These are phyloP conservation scores for Plectranthus barbatus DNA, from an alignment of 257 asterid species.

Conservation along the genomic window DNA sequence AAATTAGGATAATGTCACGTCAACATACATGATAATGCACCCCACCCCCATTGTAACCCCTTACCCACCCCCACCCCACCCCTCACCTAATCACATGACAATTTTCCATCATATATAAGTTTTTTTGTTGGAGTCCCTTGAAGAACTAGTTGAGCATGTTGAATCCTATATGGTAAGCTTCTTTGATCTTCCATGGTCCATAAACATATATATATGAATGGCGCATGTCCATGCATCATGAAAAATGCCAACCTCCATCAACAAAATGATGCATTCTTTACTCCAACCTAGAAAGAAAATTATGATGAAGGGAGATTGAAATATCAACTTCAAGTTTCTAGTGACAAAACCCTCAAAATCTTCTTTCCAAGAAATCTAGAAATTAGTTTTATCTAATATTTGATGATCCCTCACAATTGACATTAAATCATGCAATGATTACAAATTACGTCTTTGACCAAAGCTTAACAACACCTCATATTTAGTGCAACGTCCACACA, in stretches of 20 bases:
- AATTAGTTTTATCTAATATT: no score
- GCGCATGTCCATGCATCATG: conserved; percentile 29
- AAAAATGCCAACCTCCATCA: conserved; percentile 6
- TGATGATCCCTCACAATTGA: background rate
- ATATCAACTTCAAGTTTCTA: background rate
- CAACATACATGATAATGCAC: conserved; percentile 20
- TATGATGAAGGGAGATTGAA: background rate
- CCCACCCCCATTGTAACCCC: background rate
- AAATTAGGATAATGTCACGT: conserved; percentile 50
- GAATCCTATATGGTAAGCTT: conserved; percentile 24
- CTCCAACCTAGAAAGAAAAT: background rate
- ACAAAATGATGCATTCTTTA: background rate
- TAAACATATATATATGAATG: conserved; percentile 12
- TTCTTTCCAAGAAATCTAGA: background rate
- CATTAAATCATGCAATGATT: background rate
- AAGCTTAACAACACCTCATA: background rate
- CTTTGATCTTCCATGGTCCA: conserved; percentile 14
- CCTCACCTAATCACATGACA: conserved; percentile 28
- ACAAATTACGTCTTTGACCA: background rate
- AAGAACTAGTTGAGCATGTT: conserved; percentile 30
- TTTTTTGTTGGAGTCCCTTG: conserved; percentile 12
- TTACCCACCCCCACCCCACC: background rate
- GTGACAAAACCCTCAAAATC: no score
- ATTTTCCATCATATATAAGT: conserved; percentile 16
- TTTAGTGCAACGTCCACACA: background rate